These are phyloP conservation scores for Ceratocystis albifundus DNA, from an alignment of 2,329 filamentous ascomycete genomes.

Conservation along the genomic window DNA sequence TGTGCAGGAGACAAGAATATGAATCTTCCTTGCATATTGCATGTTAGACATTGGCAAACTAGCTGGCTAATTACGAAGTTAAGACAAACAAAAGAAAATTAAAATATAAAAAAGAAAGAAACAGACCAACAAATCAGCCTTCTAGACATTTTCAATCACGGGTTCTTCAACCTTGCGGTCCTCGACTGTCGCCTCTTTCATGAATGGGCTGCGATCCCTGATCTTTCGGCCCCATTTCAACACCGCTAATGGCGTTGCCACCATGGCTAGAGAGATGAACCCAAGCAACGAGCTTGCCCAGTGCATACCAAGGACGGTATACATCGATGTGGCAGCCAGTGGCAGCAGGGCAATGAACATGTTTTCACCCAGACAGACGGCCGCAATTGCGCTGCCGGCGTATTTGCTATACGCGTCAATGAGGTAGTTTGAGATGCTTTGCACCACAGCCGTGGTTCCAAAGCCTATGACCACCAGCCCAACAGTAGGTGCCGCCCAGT, in stretches of 20 bases:
- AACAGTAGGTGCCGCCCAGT: constrained; percentile 38
- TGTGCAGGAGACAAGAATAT: background rate
- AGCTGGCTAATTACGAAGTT: background rate
- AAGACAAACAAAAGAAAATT: too few species aligned
- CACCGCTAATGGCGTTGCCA: constrained; percentile 19
- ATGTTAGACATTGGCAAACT: background rate
- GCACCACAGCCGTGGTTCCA: constrained; percentile 38
- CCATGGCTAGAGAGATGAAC: constrained; percentile 22
- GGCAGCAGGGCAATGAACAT: constrained; percentile 33
- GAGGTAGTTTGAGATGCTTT: constrained; percentile 38
- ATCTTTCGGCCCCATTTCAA: constrained; percentile 20
- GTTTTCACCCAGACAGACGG: constrained; percentile 39
- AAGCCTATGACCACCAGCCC: constrained; percentile 39
- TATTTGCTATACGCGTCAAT: constrained; percentile 41
- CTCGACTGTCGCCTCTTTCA: constrained; percentile 19
- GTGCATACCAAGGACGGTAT: constrained; percentile 20
- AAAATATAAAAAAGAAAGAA: too few species aligned
- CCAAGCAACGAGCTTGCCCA: constrained; percentile 23
- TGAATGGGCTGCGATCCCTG: constrained; percentile 21
- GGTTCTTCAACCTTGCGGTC: constrained; percentile 2
- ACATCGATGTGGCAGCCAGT: constrained; percentile 20
- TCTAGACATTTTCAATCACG: constrained; percentile 6
- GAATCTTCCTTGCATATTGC: background rate
- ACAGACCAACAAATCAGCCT: background rate
- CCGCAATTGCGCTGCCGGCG: constrained; percentile 39